Evolutionary conservation across 257 asterid species (phyloP).

Genomic region (Ligustrum vulgare): DNA sequence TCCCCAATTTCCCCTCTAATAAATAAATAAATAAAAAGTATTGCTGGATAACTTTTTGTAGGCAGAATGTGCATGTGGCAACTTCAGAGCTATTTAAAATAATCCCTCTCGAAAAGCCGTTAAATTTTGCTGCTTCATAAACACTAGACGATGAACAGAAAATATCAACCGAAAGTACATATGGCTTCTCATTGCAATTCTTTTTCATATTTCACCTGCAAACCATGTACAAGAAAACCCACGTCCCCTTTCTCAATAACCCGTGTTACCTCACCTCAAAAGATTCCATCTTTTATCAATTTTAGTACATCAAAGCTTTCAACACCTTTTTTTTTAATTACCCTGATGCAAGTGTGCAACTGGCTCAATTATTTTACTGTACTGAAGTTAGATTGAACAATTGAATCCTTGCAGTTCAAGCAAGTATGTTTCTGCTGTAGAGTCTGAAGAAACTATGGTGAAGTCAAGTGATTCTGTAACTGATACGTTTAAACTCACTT

Average conservation of each 20-base stretch:
- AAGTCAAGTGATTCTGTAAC: slow-evolving; percentile 46
- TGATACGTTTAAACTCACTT: slow-evolving; percentile 70
- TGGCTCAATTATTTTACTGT: neutral
- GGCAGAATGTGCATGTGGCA: too few relatives aligned
- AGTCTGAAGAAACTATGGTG: slow-evolving; percentile 53
- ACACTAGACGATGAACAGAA: neutral
- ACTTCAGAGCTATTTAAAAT: too few relatives aligned
- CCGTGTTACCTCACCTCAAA: slow-evolving; percentile 32
- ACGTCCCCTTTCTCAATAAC: slow-evolving; percentile 28
- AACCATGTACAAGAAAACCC: slow-evolving; percentile 35
- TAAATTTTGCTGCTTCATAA: slow-evolving; percentile 12
- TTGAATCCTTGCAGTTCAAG: slow-evolving; percentile 39
- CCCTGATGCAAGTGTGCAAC: too few relatives aligned
- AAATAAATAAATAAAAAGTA: too few relatives aligned
- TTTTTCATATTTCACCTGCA: slow-evolving; percentile 39
- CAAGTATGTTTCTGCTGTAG: slow-evolving; percentile 47
- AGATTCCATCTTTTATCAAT: slow-evolving; percentile 26
- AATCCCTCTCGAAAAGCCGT: neutral
- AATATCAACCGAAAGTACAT: neutral
- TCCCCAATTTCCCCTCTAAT: too few relatives aligned
- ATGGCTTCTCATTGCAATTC: slow-evolving; percentile 61
- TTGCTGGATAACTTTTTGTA: too few relatives aligned
- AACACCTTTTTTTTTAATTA: too few relatives aligned
- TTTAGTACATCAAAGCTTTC: slow-evolving; percentile 45
- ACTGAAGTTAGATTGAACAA: neutral